Base-by-base conservation (phyloP, 2,329 filamentous ascomycete species). In the Aspergillus pseudoglaucus region DNA sequence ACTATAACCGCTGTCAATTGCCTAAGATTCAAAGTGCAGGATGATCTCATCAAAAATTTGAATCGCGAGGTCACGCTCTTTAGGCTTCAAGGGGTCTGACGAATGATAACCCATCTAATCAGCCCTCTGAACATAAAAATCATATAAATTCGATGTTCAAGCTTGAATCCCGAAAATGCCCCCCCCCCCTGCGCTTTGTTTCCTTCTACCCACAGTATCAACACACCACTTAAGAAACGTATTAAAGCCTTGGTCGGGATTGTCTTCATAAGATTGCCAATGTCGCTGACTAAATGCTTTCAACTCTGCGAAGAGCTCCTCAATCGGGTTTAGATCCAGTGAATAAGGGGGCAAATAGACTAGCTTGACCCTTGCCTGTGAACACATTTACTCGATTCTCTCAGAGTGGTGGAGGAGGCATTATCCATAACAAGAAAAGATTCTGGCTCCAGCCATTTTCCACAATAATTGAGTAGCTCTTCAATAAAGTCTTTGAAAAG, bases 271-370 rank as follows among this genome's bases (percentile, higher is more conserved):
- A 42, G 44, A 33, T 53, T n/a, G 43, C 54, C 48, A 62, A 35
- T 60, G 52, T 44, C 53, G 55, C 51, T 63, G 63, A 32, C 66
- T 62, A 44, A 60, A 64, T 12, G 52, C 53, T 50, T 67, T 67
- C 3, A 67, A 48, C 43, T 62, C 58, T 17, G 54, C 48, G 54
- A 67, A 68, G 47, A 60, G 59, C 46, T 65, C 56, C 48, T 65
- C 54, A 48, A 65, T 63, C 20, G 60, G 61, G 51, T 66, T 65
- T 10, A 65, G 51, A 46, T 63, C 59, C 27, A 59, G 63, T 39
- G 58, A 67, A 51, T 66, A 67, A 20, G 59, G 64, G 12, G 63
- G 56, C 37, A 66, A 53, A 54, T 59, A 65, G 37, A 55, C 41
- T 17, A 66, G 49, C 52, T 58, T 58, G n/a, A 64, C 60, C 27